Base-by-base conservation (phyloP, 768 basidiomycete genomes). In the Leccinum barrowsii region DNA sequence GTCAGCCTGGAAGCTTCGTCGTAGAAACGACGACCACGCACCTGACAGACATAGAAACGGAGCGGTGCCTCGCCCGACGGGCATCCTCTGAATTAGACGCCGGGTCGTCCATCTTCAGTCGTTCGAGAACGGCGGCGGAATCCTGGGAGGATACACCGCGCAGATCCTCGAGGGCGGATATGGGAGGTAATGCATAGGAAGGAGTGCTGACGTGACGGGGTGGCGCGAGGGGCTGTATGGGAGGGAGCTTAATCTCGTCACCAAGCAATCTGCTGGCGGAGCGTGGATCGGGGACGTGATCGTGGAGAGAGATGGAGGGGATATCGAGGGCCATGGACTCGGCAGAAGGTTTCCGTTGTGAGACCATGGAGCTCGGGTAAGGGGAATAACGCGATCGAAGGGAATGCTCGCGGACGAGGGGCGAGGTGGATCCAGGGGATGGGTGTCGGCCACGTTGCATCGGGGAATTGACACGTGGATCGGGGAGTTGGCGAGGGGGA, bases 81-180 rank as follows among this genome's bases (percentile, higher is more conserved):
- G 37, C 59, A 56, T 53, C 63, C 44, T 62, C 67, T 49, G 59
- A 50, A 17, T 72, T 50, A 58, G 65, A 57, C 28, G 21, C 46
- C 1, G 47, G 77, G 52, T 85, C 85, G 21, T 85, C 82, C 61
- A 80, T 77, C 56, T 76, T 79, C n/a, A 90, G 71, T 26, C 89
- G 79, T 55, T 83, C 75, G 50, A 90, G 71, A 7, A 90, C 88
- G 6, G 86, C 83, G 5, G 84, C 82, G 0, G 87, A 84, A 66
- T 89, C 86, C 37, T 77, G 58, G 59, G 76, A 70, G 64, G 73
- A 68, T 21, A 80, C 72, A 2, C 84, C 83, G 8, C 85, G 77
- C 51, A 85, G 68, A 59, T 84, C 83, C 68, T 89, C 87, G 63
- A 91, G 72, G 0, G 85, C 82, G 7, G 87, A 84, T 56, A 89